Conservation (phyloP, 148 eudicot species). For the Bassia scoparia region DNA sequence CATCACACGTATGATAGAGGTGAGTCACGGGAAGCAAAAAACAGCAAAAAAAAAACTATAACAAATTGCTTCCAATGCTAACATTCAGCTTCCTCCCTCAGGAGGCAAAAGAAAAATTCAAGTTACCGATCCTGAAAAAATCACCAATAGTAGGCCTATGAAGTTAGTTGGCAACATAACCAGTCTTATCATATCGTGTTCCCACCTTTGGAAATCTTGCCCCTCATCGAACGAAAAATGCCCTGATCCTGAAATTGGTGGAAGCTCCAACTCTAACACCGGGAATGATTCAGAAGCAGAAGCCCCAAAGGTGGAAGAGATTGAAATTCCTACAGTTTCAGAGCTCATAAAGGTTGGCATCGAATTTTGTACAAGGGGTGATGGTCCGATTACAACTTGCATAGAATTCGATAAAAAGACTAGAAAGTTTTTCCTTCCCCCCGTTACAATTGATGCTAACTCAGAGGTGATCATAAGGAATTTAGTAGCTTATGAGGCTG, state of each 20-base stretch:
- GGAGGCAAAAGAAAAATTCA: too few species aligned
- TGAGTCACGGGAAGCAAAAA: too few species aligned
- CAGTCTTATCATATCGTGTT: too few species aligned
- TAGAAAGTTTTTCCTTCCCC: conserved; percentile 22
- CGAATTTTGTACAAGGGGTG: conserved; percentile 9
- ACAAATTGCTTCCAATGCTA: too few species aligned
- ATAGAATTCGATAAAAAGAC: conserved; percentile 19
- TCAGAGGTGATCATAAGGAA: conserved; percentile 29
- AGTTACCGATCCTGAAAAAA: too few species aligned
- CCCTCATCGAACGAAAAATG: too few species aligned
- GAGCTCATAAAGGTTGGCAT: conserved; percentile 30
- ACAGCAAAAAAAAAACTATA: too few species aligned
- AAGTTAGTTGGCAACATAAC: too few species aligned
- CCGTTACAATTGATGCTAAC: conserved; percentile 13
- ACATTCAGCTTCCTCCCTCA: too few species aligned
- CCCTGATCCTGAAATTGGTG: not conserved
- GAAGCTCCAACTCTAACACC: not conserved
- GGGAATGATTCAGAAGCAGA: not conserved
- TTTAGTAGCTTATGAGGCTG: conserved; percentile 43
- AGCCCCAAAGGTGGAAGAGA: conserved; percentile 35
- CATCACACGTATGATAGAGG: too few species aligned
- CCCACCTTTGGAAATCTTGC: not conserved
- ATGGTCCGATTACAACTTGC: not conserved
- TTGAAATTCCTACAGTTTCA: conserved; percentile 46
- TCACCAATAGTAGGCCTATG: too few species aligned